Percentiles rank a stretch among this genome's conserved stretches.
These are phyloP conservation scores for Trichosporon faecale DNA, from an alignment of 1,284 basidiomycete species.

Conservation along the genomic window DNA sequence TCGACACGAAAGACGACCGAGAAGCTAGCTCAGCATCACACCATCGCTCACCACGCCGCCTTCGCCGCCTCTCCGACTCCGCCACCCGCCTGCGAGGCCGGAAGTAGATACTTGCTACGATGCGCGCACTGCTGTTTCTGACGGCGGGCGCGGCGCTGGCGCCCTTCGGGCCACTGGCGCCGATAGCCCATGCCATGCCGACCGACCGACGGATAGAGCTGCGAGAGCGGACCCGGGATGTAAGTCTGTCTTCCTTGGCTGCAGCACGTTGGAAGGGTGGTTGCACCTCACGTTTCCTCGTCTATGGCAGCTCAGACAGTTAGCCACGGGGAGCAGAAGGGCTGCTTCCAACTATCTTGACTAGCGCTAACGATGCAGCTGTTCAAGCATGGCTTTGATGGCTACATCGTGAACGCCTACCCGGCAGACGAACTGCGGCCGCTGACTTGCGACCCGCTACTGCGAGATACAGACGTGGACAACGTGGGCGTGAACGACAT, in stretches of 20 bases:
- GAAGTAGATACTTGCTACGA: background rate
- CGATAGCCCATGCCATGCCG: constrained; percentile 11
- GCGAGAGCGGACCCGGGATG: constrained; percentile 20
- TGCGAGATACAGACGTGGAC: constrained; percentile 32
- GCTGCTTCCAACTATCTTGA: background rate
- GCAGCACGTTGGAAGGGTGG: background rate
- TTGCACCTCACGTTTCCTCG: too few relatives aligned
- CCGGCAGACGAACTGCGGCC: constrained; percentile 68
- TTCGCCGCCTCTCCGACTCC: too few relatives aligned
- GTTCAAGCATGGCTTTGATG: constrained; percentile 48
- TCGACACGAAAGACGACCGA: background rate
- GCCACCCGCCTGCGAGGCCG: too few relatives aligned
- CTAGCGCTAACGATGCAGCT: constrained; percentile 30
- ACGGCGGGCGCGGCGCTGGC: background rate
- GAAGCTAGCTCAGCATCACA: background rate
- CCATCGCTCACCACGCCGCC: background rate
- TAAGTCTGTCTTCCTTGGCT: constrained; percentile 6
- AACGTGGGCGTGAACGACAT: constrained; percentile 63
- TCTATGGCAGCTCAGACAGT: too few relatives aligned
- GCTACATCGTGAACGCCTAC: constrained; percentile 51
- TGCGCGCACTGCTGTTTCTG: constrained; percentile 14
- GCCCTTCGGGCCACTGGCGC: background rate
- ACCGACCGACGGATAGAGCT: constrained; percentile 13
- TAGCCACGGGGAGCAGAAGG: background rate
- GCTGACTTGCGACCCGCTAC: constrained; percentile 65